These are phyloP conservation scores for Xerocomus spinulosus DNA, from an alignment of 768 basidiomycete genomes.

Conservation along the genomic window DNA sequence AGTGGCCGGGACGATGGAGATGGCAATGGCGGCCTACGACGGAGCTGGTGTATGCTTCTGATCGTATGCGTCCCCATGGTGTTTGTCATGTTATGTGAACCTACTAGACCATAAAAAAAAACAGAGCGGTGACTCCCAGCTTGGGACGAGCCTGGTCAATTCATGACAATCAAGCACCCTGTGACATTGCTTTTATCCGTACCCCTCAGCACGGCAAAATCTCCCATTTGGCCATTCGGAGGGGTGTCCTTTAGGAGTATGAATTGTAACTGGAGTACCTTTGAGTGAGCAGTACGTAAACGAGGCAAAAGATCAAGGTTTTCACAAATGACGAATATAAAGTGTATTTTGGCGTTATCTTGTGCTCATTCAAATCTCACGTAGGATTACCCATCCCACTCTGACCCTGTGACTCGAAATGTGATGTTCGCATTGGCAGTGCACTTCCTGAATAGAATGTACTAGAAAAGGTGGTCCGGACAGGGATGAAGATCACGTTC, in stretches of 20 bases:
- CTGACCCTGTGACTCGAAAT: background rate
- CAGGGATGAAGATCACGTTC: background rate
- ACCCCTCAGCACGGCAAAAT: background rate
- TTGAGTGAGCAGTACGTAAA: too few relatives aligned
- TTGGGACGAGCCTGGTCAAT: background rate
- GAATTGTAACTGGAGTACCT: too few relatives aligned
- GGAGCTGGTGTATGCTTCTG: background rate
- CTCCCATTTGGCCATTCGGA: too few relatives aligned
- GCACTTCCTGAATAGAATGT: background rate
- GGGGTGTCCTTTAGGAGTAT: too few relatives aligned
- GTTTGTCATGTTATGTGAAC: background rate
- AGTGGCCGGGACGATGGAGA: background rate
- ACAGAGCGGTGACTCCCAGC: background rate
- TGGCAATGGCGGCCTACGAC: background rate
- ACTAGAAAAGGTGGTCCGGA: slow-evolving; percentile 2
- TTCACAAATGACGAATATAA: background rate
- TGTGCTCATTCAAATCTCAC: background rate
- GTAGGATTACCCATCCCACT: background rate
- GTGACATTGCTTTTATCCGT: background rate
- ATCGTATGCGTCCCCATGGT: background rate
- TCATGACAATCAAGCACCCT: background rate
- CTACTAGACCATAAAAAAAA: background rate
- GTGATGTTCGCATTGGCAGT: background rate
- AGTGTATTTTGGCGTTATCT: background rate
- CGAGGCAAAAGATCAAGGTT: too few relatives aligned